Evolutionary conservation across 139 green algal species (phyloP).

Genomic region (Desmodesmus armatus): DNA sequence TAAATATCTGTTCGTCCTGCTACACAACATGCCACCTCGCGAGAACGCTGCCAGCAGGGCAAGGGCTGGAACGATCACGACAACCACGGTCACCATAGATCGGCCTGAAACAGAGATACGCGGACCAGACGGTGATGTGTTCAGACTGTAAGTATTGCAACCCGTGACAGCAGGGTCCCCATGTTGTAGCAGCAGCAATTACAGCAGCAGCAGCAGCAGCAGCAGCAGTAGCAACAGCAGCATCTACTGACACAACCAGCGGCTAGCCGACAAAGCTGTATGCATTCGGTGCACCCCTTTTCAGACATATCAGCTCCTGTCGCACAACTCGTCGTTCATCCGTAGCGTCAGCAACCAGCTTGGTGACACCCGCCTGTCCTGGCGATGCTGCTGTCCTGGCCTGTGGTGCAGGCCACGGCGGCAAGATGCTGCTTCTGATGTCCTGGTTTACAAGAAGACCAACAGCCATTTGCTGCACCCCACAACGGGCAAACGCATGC

Average conservation of each 20-base stretch:
- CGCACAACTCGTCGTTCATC: too few species aligned
- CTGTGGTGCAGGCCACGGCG: constrained; percentile 12
- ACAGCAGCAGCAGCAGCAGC: neutral
- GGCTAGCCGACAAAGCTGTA: too few species aligned
- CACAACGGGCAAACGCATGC: constrained; percentile 7
- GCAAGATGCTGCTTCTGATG: neutral
- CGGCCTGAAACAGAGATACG: constrained; percentile 26
- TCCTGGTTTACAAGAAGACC: constrained; percentile 32
- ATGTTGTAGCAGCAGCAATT: neutral
- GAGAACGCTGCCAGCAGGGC: neutral
- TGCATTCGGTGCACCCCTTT: too few species aligned
- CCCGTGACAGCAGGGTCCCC: neutral
- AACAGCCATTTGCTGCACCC: constrained; percentile 22
- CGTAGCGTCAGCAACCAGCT: too few species aligned
- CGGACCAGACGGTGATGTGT: constrained; percentile 26
- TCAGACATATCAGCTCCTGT: too few species aligned
- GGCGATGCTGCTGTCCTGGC: too few species aligned
- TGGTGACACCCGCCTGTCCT: too few species aligned
- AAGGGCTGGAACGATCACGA: too few species aligned
- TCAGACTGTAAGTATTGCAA: constrained; percentile 26
- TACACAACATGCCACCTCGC: neutral
- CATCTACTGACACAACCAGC: neutral
- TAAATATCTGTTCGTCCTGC: neutral
- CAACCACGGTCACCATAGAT: constrained; percentile 36
- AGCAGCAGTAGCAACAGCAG: neutral